phyloP scores from a whole-genome alignment of 108 stramenopile genomes.

The Fragilaria radians region DNA sequence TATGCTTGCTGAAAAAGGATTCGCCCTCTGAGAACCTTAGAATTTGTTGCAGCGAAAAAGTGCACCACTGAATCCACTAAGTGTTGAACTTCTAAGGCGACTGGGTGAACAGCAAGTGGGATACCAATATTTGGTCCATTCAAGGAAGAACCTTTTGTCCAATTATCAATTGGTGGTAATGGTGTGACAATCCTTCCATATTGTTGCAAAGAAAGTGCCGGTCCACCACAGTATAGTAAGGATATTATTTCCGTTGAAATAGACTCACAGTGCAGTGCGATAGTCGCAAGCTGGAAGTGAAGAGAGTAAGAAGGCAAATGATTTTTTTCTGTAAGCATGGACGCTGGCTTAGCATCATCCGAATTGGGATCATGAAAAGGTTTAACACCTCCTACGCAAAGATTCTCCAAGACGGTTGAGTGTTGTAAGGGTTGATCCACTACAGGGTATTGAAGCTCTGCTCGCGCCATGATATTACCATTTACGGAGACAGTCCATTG shows the following conservation, averaged over 20 bases:
- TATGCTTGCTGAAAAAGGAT: slow-evolving; percentile 40
- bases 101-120: slow-evolving; percentile 34
- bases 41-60: slow-evolving; percentile 5
- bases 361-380: slow-evolving; percentile 10
- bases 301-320: slow-evolving; percentile 17
- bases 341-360: slow-evolving; percentile 6
- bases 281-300: slow-evolving; percentile 41
- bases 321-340: slow-evolving; percentile 4
- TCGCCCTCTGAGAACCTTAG: slow-evolving; percentile 7
- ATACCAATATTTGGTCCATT: slow-evolving; percentile 58
- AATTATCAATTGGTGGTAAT: slow-evolving; percentile 55
- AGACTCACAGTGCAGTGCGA: slow-evolving; percentile 33
- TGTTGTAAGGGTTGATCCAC: slow-evolving; percentile 31
- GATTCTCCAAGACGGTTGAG: slow-evolving; percentile 24
- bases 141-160: slow-evolving; percentile 48
- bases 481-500: slow-evolving; percentile 68
- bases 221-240: slow-evolving; percentile 39
- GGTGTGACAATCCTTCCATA: slow-evolving; percentile 15
- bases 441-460: slow-evolving; percentile 66
- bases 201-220: slow-evolving; percentile 19
- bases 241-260: slow-evolving; percentile 54
- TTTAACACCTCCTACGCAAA: slow-evolving; percentile 21
- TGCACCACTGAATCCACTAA: slow-evolving; percentile 7
- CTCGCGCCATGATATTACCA: slow-evolving; percentile 50
- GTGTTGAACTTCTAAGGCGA: slow-evolving; percentile 32